These are phyloP conservation scores for Solanum chacoense DNA, from an alignment of 305 asterid species.

Conservation along the genomic window DNA sequence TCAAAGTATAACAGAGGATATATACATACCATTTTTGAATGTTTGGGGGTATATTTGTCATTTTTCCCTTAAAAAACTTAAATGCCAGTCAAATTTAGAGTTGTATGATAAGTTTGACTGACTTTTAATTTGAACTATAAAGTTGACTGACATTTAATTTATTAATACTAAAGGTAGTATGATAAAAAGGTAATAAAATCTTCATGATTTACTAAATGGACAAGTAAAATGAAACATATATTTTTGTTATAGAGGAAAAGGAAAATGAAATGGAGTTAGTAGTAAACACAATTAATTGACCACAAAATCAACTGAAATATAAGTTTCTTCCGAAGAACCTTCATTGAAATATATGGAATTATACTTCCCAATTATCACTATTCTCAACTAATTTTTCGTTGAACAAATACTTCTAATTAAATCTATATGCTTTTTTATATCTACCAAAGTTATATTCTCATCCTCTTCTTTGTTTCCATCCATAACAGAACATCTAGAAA, in stretches of 20 bases:
- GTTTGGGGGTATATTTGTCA: too few species aligned
- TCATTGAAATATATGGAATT: constrained; percentile 2
- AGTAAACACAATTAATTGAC: constrained; percentile 16
- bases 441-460: background rate
- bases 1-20: too few species aligned
- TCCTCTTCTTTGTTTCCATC: background rate
- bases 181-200: too few species aligned
- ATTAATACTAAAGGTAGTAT: too few species aligned
- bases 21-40: too few species aligned
- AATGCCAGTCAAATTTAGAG: background rate
- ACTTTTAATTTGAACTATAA: background rate
- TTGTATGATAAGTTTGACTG: background rate
- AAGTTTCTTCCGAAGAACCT: constrained; percentile 77
- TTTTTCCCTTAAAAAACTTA: too few species aligned
- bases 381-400: constrained; percentile 8
- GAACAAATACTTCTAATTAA: constrained; percentile 62
- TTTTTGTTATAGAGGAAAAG: background rate
- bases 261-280: background rate
- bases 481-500: background rate
- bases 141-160: background rate
- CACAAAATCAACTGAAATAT: constrained; percentile 89
- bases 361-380: constrained; percentile 37
- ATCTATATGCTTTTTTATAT: background rate
- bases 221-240: background rate
- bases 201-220: background rate